A percentile compares a stretch with the other conserved stretches of the same genome.
These are phyloP conservation scores for Candida tibetensis DNA, from an alignment of 805 yeast species.

Conservation along the genomic window DNA sequence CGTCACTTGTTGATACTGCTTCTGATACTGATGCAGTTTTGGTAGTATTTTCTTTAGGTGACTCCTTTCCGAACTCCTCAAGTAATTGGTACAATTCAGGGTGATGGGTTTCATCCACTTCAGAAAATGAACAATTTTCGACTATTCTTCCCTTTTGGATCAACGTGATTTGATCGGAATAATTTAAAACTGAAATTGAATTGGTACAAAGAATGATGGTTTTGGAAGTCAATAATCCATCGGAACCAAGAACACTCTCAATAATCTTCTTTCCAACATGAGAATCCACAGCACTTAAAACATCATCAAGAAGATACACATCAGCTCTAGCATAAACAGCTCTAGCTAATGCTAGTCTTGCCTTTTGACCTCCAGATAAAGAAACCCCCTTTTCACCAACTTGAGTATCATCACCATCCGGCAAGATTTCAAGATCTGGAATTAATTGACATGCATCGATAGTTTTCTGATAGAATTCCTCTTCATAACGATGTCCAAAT, in stretches of 20 bases:
- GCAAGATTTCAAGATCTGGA: slow-evolving; percentile 24
- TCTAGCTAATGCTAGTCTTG: slow-evolving; percentile 27
- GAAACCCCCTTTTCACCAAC: slow-evolving; percentile 31
- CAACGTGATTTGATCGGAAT: slow-evolving; percentile 20
- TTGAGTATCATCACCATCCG: slow-evolving; percentile 26
- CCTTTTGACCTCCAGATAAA: slow-evolving; percentile 30
- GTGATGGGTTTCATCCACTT: slow-evolving; percentile 15
- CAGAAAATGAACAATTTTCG: slow-evolving; percentile 15
- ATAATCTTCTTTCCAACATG: slow-evolving; percentile 28
- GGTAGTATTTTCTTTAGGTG: neutral
- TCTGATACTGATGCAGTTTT: slow-evolving; percentile 3
- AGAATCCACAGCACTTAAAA: slow-evolving; percentile 27
- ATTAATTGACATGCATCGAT: slow-evolving; percentile 24
- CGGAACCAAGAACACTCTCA: slow-evolving; percentile 21
- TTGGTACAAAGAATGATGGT: slow-evolving; percentile 28
- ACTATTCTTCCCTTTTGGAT: slow-evolving; percentile 19
- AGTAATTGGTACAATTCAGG: slow-evolving; percentile 34
- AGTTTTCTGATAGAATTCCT: slow-evolving; percentile 20
- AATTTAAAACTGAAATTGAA: slow-evolving; percentile 21
- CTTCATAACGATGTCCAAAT: slow-evolving; percentile 23
- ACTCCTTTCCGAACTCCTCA: slow-evolving; percentile 31
- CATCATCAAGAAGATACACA: slow-evolving; percentile 25
- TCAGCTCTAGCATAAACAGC: slow-evolving; percentile 29
- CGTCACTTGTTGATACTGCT: slow-evolving; percentile 5
- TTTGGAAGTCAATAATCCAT: slow-evolving; percentile 23